phyloP scores from a whole-genome alignment of 805 yeast species.

The Metschnikowia aberdeeniae region DNA sequence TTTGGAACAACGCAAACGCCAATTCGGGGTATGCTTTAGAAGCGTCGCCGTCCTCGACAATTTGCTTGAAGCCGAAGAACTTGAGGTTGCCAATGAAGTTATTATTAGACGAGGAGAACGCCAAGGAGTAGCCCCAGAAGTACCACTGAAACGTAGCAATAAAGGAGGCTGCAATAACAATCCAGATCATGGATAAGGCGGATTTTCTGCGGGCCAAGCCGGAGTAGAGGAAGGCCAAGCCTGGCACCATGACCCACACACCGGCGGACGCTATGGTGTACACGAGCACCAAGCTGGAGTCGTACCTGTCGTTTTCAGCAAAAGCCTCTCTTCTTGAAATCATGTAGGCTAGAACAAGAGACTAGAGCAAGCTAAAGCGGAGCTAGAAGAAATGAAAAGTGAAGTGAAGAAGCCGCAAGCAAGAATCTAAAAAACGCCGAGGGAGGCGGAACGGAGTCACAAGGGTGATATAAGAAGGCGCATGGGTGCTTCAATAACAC shows the following conservation, averaged over 20 bases:
- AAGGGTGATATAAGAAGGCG: neutral
- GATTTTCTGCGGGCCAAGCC: slow-evolving; percentile 88
- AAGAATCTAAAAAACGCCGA: neutral
- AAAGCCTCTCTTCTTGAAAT: slow-evolving; percentile 31
- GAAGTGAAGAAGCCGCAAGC: neutral
- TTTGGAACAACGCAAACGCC: slow-evolving; percentile 81
- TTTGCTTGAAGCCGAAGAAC: slow-evolving; percentile 75
- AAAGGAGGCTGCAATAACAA: slow-evolving; percentile 65
- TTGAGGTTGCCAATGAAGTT: slow-evolving; percentile 84
- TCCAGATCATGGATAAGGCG: slow-evolving; percentile 85
- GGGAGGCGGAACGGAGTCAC: slow-evolving; percentile 1
- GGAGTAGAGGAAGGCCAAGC: slow-evolving; percentile 86
- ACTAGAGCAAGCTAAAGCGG: too few species aligned
- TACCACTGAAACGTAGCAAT: slow-evolving; percentile 89
- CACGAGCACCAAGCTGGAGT: slow-evolving; percentile 23
- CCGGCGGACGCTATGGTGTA: slow-evolving; percentile 61
- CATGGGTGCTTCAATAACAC: slow-evolving; percentile 2
- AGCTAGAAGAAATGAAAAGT: neutral
- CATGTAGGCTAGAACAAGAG: slow-evolving; percentile 4
- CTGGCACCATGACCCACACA: slow-evolving; percentile 92
- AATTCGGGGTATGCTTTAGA: slow-evolving; percentile 67
- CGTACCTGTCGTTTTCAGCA: slow-evolving; percentile 28
- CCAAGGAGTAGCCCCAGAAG: slow-evolving; percentile 95
- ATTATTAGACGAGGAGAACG: slow-evolving; percentile 79
- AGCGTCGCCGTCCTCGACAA: slow-evolving; percentile 45